Evolutionary conservation across 2,329 filamentous ascomycete species (phyloP).

Genomic region (Botrytis cinerea): DNA sequence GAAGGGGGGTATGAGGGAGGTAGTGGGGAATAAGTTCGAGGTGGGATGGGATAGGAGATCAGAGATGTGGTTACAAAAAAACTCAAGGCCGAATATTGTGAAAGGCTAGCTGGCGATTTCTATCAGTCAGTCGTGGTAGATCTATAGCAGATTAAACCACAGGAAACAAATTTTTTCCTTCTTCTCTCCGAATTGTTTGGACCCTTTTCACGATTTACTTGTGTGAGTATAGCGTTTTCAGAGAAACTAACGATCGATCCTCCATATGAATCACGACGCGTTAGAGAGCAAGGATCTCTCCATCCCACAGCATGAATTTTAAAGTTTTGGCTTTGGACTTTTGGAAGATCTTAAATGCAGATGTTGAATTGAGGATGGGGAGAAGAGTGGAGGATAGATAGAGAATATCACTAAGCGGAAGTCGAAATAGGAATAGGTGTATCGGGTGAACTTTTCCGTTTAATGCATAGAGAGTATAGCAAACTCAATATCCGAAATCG

Average conservation of each 20-base stretch:
- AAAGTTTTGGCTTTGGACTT: not conserved
- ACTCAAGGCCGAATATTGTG: slow-evolving; percentile 25
- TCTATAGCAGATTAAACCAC: slow-evolving; percentile 18
- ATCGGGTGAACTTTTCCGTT: not conserved
- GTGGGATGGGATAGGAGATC: slow-evolving; percentile 21
- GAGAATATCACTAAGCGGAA: not conserved
- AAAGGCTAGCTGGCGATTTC: slow-evolving; percentile 25
- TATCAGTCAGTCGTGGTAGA: slow-evolving; percentile 24
- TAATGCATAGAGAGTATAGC: not conserved
- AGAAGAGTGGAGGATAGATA: not conserved
- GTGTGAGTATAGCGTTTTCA: not conserved
- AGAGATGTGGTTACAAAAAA: slow-evolving; percentile 18
- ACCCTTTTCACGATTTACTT: not conserved
- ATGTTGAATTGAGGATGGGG: not conserved
- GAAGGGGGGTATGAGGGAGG: slow-evolving; percentile 3
- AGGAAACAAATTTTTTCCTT: slow-evolving; percentile 21
- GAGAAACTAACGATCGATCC: not conserved
- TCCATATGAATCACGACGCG: not conserved
- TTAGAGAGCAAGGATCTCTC: slow-evolving; percentile 10
- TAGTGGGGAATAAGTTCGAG: slow-evolving; percentile 39
- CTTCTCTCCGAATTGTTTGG: not conserved
- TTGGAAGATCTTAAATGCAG: not conserved
- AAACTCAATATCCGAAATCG: not conserved
- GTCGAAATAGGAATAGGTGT: not conserved
- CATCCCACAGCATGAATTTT: not conserved